These are phyloP conservation scores for Acanthamoeba lugdunensis DNA, from an alignment of 208 protist genomes.

Conservation along the genomic window DNA sequence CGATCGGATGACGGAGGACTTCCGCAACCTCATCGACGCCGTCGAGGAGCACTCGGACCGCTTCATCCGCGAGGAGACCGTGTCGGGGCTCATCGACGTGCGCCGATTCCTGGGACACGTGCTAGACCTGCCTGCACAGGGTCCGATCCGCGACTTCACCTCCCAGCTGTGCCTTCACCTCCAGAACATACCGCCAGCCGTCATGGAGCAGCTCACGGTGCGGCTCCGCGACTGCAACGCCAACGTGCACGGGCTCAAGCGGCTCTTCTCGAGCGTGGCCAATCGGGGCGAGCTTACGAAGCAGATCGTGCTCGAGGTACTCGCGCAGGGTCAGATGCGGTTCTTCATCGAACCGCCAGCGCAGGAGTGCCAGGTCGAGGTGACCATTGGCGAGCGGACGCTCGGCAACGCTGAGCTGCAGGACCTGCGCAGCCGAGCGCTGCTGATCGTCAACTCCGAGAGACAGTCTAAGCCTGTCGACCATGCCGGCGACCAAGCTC, in stretches of 20 bases:
- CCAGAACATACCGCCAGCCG: neutral
- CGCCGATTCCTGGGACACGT: neutral
- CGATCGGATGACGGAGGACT: conserved; percentile 5
- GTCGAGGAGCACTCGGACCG: conserved; percentile 41
- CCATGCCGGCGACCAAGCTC: neutral
- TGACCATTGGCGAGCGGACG: neutral
- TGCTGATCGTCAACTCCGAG: conserved; percentile 27
- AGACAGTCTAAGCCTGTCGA: neutral
- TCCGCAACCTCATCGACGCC: conserved; percentile 16
- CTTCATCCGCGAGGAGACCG: conserved; percentile 20
- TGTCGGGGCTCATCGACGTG: conserved; percentile 17
- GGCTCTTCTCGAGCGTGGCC: conserved; percentile 29
- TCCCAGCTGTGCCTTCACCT: neutral
- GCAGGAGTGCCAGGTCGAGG: neutral
- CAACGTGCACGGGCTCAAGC: conserved; percentile 25
- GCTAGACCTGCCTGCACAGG: neutral
- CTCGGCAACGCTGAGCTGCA: conserved; percentile 4
- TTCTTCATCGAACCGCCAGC: conserved; percentile 1
- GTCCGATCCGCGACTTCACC: neutral
- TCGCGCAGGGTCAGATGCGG: neutral
- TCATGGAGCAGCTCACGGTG: neutral
- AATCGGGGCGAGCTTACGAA: conserved; percentile 17
- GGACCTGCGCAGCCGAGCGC: conserved; percentile 4
- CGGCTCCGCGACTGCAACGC: neutral
- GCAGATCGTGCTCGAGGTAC: neutral